Evolutionary conservation across 2,329 filamentous ascomycete genomes (phyloP).

Genomic region (Aspergillus aculeatinus): DNA sequence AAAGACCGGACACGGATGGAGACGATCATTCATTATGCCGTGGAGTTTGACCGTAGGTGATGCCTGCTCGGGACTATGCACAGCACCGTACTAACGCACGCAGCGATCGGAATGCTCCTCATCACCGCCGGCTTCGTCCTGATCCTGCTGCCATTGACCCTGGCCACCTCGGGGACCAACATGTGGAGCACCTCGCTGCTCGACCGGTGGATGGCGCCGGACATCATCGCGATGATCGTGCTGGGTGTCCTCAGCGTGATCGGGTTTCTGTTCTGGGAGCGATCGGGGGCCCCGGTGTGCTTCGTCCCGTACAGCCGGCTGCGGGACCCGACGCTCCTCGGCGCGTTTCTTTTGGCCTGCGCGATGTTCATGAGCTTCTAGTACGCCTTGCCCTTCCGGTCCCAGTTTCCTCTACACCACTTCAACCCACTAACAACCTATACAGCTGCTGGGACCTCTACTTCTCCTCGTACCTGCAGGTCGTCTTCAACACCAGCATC

Average conservation of each 20-base stretch:
- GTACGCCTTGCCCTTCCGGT: neutral
- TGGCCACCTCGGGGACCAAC: slow-evolving; percentile 20
- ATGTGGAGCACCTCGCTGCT: slow-evolving; percentile 7
- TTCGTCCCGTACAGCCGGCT: slow-evolving; percentile 26
- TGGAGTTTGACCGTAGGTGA: slow-evolving; percentile 10
- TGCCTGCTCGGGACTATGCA: no score
- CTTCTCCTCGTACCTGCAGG: slow-evolving; percentile 28
- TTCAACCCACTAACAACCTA: neutral
- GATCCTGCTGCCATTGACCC: slow-evolving; percentile 30
- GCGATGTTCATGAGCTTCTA: slow-evolving; percentile 11
- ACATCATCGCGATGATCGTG: slow-evolving; percentile 23
- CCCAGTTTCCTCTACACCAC: neutral
- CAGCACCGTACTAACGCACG: neutral
- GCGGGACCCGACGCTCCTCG: slow-evolving; percentile 23
- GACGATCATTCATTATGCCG: slow-evolving; percentile 3
- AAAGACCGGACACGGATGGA: neutral
- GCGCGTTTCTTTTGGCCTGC: slow-evolving; percentile 23
- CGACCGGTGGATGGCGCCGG: slow-evolving; percentile 25
- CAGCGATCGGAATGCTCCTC: slow-evolving; percentile 31
- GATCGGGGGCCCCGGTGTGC: slow-evolving; percentile 21
- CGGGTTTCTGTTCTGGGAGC: slow-evolving; percentile 24
- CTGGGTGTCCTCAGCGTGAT: slow-evolving; percentile 17
- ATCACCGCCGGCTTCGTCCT: slow-evolving; percentile 30
- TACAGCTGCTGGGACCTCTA: slow-evolving; percentile 16
- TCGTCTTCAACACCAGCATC: slow-evolving; percentile 22